Evolutionary conservation across 2,329 filamentous ascomycete species (phyloP), one percentile per base, ranked within the genome.

Genomic region (Colletotrichum horii): DNA sequence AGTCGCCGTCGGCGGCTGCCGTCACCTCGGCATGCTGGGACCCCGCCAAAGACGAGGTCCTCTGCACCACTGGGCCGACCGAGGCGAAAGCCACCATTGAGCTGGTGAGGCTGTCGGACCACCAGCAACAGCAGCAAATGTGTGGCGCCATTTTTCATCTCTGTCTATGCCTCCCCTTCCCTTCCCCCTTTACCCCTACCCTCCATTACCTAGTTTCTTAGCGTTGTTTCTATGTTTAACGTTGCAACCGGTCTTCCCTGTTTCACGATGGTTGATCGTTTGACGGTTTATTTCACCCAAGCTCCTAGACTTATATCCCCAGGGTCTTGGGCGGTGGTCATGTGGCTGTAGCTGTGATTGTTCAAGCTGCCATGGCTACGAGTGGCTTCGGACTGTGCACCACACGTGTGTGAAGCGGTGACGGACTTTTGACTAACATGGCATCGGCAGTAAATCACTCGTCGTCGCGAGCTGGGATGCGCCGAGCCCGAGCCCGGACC

Each of bases 381-480:
- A 48, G n/a, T 48, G 43, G 43, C 43, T 48, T 48, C 43, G 43
- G 43, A 22, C 43, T 48, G n/a, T 22, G 43, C 43, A 48, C n/a
- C 1, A 48, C n/a, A 48, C 43, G 55, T 28, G 55, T 58, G 22
- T 24, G 55, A 26, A 28, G 22, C 22, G 16, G 55, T 28, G 26
- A 28, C 26, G 55, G 55, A 58, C 24, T 58, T 28, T 58, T 9
- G 69, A 64, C 79, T 82, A 58, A 82, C 78, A 78, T 71, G 66
- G 69, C 8, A 19, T 26, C 7, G 36, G n/a, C 30, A 84, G 81
- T 64, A 82, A 84, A 75, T 78, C 81, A 43, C 79, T 76, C 22
- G 77, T 78, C 62, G 92, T 98, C 80, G 94, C 96, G 73, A 94
- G 94, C 52, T 99, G 97, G 97, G 95, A 98, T 86, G 94, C 95